A percentile compares a stretch with the other conserved stretches of the same genome.
Evolutionary conservation across 192 early-diverging fungal genomes (phyloP).

Genomic region (Rhizophagus prolifer): DNA sequence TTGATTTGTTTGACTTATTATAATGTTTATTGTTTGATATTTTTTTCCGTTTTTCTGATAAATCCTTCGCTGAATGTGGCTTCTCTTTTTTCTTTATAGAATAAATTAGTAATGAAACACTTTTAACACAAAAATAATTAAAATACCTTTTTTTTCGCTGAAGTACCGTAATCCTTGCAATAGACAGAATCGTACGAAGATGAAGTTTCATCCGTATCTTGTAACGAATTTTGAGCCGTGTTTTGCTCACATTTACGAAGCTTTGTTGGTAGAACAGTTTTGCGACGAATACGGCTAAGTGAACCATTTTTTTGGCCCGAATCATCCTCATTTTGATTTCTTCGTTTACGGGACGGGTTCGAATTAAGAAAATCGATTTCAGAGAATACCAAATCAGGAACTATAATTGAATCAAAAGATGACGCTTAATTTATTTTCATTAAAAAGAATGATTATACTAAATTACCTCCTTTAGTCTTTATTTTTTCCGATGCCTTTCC

Average conservation of each 20-base stretch:
- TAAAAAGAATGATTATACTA: not conserved
- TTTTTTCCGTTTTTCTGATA: not conserved
- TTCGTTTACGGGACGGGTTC: not conserved
- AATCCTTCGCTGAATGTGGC: no score
- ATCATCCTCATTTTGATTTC: not conserved
- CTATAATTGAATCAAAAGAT: not conserved
- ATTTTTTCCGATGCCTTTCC: constrained; percentile 20
- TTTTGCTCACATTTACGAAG: not conserved
- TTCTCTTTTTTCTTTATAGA: not conserved
- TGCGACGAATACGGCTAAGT: not conserved
- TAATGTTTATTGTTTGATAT: not conserved
- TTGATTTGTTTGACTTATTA: not conserved
- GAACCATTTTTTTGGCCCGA: not conserved
- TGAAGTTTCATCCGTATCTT: not conserved
- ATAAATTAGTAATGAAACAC: not conserved
- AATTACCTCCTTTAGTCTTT: constrained; percentile 9
- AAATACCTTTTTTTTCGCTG: not conserved
- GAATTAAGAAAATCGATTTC: constrained; percentile 16
- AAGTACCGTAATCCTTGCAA: not conserved
- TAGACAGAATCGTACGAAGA: not conserved
- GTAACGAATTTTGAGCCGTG: not conserved
- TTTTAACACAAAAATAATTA: not conserved
- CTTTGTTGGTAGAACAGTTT: not conserved
- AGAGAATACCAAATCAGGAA: constrained; percentile 21
- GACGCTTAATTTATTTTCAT: not conserved